These are phyloP conservation scores for Annulohypoxylon moriforme DNA, from an alignment of 495 filamentous ascomycete species.

Conservation along the genomic window DNA sequence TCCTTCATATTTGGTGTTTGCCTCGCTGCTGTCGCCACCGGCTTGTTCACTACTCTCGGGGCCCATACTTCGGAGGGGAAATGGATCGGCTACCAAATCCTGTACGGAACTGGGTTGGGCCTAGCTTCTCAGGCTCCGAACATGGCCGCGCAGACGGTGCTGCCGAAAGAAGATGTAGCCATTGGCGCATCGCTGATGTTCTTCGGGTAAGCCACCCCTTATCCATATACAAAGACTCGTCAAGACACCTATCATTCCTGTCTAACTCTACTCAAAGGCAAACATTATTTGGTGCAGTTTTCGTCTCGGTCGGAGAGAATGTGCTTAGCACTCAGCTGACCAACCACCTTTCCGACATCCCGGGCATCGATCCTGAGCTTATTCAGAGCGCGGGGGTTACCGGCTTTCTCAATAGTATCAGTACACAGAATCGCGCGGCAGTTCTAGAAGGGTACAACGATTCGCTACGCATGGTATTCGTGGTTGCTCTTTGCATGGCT, in stretches of 20 bases:
- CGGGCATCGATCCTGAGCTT: background rate
- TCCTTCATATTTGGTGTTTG: slow-evolving; percentile 48
- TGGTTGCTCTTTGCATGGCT: background rate
- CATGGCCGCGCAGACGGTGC: background rate
- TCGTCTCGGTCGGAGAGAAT: background rate
- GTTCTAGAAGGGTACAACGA: background rate
- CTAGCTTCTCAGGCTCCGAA: slow-evolving; percentile 57
- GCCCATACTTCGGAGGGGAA: slow-evolving; percentile 42
- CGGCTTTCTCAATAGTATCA: background rate
- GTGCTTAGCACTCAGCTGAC: background rate
- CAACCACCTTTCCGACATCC: background rate
- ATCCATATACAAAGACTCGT: background rate
- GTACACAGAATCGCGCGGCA: background rate
- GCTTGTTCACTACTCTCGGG: slow-evolving; percentile 62
- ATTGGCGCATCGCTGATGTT: slow-evolving; percentile 1
- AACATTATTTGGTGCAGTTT: background rate
- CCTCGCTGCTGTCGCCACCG: slow-evolving; percentile 40
- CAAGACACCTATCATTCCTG: background rate
- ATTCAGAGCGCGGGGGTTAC: background rate
- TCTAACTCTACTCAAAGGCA: background rate
- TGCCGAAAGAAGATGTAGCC: background rate
- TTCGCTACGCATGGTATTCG: background rate
- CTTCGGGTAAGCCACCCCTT: background rate
- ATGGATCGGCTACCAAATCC: slow-evolving; percentile 73
- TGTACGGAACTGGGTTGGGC: slow-evolving; percentile 69